These are phyloP conservation scores for Funneliformis geosporum DNA, from an alignment of 192 early-diverging fungal species.

Conservation along the genomic window DNA sequence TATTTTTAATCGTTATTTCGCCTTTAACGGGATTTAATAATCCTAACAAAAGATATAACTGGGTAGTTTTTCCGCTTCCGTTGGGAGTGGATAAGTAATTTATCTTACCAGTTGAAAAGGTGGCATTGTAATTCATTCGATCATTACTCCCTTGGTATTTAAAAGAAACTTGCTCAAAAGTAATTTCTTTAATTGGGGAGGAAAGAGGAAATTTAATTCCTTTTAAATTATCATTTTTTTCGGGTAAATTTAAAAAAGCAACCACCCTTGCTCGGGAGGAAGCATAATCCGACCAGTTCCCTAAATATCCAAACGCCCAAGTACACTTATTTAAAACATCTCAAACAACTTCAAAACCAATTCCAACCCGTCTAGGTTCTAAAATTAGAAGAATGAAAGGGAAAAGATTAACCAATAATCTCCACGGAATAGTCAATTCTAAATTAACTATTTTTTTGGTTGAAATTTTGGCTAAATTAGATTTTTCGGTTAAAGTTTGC, in stretches of 20 bases:
- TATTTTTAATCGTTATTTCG: neutral
- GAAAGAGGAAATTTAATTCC: neutral
- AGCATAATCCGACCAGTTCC: too few species aligned
- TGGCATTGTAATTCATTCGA: neutral
- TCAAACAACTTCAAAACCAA: too few species aligned
- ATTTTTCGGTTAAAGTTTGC: too few species aligned
- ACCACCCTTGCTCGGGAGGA: neutral
- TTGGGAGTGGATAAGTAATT: neutral
- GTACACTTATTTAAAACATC: too few species aligned
- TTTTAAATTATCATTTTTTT: constrained; percentile 11
- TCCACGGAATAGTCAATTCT: too few species aligned
- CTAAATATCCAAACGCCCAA: too few species aligned
- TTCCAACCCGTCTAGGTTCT: too few species aligned
- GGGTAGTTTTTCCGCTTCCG: neutral
- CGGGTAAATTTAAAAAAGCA: neutral
- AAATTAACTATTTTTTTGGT: too few species aligned
- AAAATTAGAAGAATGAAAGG: too few species aligned
- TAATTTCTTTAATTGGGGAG: neutral
- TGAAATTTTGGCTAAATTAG: too few species aligned
- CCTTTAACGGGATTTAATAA: neutral
- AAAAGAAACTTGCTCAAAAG: neutral
- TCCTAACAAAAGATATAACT: neutral
- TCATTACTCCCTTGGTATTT: neutral
- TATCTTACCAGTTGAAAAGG: neutral
- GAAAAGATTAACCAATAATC: too few species aligned